These are phyloP conservation scores for Nicotiana attenuata DNA, from an alignment of 257 asterid species.

Conservation along the genomic window DNA sequence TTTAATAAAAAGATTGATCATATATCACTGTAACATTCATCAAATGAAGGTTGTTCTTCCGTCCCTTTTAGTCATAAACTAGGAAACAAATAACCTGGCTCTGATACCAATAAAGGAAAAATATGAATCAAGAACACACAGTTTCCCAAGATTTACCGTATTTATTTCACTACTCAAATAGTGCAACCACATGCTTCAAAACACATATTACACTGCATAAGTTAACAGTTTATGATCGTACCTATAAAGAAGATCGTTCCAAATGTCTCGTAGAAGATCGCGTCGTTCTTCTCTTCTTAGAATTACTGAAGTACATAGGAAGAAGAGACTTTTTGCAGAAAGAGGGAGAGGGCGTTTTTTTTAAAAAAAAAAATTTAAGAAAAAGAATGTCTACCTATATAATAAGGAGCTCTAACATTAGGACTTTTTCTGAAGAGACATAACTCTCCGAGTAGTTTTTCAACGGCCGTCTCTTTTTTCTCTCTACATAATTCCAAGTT, in stretches of 20 bases:
- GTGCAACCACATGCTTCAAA: neutral
- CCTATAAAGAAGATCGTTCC: neutral
- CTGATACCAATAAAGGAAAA: too few relatives aligned
- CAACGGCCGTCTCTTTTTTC: neutral
- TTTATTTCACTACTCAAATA: neutral
- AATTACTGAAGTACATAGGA: neutral
- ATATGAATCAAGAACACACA: neutral
- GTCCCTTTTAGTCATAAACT: neutral
- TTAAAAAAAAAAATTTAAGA: neutral
- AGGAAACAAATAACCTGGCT: neutral
- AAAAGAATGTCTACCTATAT: conserved; percentile 3
- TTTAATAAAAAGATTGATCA: too few relatives aligned
- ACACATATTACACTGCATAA: neutral
- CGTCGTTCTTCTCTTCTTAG: neutral
- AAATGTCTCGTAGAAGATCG: neutral
- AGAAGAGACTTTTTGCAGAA: neutral
- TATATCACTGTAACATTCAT: neutral
- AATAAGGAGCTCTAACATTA: neutral
- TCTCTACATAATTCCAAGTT: neutral
- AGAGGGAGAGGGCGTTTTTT: neutral
- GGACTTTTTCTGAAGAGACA: conserved; percentile 9
- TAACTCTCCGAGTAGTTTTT: conserved; percentile 1
- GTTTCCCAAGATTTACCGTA: neutral
- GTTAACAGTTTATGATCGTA: neutral
- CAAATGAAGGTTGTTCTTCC: neutral